Evolutionary conservation across 176 grass and related monocot genomes (phyloP).

Genomic region (Secale cereale): DNA sequence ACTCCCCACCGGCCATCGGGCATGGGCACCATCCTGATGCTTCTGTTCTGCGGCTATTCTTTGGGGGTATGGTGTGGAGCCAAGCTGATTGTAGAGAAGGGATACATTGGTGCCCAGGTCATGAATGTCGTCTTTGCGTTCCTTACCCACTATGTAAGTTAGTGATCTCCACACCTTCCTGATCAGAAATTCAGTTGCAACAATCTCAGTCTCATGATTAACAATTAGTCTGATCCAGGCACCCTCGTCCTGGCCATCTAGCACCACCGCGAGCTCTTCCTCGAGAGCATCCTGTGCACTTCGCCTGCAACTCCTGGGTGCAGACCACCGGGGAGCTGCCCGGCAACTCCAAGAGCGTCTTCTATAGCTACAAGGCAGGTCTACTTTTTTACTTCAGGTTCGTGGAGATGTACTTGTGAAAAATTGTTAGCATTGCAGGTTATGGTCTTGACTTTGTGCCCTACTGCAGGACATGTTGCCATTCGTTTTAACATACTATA

Average conservation of each 20-base stretch:
- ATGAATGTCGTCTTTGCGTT: conserved; percentile 97
- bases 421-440: no score
- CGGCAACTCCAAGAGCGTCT: conserved; percentile 41
- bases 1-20: no score
- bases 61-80: conserved; percentile 95
- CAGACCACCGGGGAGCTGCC: conserved; percentile 63
- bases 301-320: conserved; percentile 86
- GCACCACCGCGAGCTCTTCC: conserved; percentile 89
- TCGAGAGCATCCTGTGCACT: conserved; percentile 82
- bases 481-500: no score
- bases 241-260: no score
- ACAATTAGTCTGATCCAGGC: no score
- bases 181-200: no score
- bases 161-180: conserved; percentile 18
- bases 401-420: no score
- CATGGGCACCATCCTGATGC: no score
- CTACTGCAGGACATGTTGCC: no score
- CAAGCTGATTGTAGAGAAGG: conserved; percentile 77
- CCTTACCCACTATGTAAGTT: conserved; percentile 82
- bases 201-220: no score
- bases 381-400: neutral
- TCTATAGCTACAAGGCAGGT: conserved; percentile 86
- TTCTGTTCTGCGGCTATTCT: conserved; percentile 34
- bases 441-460: no score
- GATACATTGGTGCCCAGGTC: conserved; percentile 83